Percentiles rank a stretch among this genome's conserved stretches.
Conservation (phyloP, 306 rosid species). For the Prunus padus region DNA sequence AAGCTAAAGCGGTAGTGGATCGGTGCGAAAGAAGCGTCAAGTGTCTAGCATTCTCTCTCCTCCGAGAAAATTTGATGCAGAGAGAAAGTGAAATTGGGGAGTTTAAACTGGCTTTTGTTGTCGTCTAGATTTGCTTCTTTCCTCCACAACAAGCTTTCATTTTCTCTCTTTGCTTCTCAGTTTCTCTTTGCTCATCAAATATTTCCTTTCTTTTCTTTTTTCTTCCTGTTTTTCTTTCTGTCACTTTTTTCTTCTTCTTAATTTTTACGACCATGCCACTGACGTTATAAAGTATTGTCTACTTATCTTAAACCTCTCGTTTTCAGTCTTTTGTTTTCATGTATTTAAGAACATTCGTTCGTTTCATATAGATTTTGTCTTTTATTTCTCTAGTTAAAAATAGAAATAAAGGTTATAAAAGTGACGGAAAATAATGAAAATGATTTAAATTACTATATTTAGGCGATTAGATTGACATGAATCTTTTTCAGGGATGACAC, state of each 20-base stretch:
- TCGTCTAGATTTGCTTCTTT: slow-evolving; percentile 50
- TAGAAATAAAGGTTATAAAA: too few relatives aligned
- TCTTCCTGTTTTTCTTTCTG: slow-evolving; percentile 13
- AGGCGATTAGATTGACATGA: too few relatives aligned
- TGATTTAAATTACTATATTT: too few relatives aligned
- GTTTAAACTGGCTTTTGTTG: slow-evolving; percentile 24
- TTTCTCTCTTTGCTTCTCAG: slow-evolving; percentile 12
- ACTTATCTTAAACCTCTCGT: neutral
- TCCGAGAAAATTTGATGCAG: slow-evolving; percentile 4
- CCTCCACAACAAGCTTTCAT: slow-evolving; percentile 49
- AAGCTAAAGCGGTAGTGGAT: slow-evolving; percentile 32
- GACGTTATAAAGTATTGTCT: neutral
- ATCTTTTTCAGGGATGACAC: too few relatives aligned
- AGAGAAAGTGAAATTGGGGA: slow-evolving; percentile 30
- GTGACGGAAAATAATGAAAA: too few relatives aligned
- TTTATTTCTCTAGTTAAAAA: neutral
- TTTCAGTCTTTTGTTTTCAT: neutral
- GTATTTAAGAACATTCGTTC: neutral
- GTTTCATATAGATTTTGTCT: neutral
- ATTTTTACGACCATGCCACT: slow-evolving; percentile 33
- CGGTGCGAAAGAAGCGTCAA: slow-evolving; percentile 32
- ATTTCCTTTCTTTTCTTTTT: neutral
- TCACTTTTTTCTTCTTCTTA: slow-evolving; percentile 3
- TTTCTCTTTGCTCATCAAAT: slow-evolving; percentile 4
- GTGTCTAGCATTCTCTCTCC: slow-evolving; percentile 34